phyloP scores from a whole-genome alignment of 164 flowering plant species.

The Aristolochia fimbriata region DNA sequence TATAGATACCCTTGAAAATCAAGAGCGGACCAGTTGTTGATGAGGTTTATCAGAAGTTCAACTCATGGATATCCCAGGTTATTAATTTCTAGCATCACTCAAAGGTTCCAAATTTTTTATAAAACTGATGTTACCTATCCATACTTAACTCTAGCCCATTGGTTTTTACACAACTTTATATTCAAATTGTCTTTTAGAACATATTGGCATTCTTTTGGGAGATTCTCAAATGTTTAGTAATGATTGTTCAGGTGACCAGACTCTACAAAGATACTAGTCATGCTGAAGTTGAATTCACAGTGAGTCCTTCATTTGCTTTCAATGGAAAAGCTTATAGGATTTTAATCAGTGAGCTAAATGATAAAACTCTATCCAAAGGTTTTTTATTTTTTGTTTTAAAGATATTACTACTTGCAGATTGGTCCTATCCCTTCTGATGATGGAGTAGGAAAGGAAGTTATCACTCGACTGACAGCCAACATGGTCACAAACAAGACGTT shows the following conservation, averaged over 20 bases:
- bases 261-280: constrained; percentile 76
- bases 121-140: not conserved
- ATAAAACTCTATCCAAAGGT: not conserved
- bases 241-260: constrained; percentile 49
- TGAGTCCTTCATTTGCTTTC: constrained; percentile 24
- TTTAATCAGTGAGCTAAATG: too few relatives aligned
- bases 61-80: constrained; percentile 87
- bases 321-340: not conserved
- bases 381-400: not conserved
- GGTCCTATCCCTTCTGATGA: constrained; percentile 77
- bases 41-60: constrained; percentile 76
- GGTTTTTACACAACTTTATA: not conserved
- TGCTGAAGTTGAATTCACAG: constrained; percentile 83
- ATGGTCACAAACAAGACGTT: constrained; percentile 66
- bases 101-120: not conserved
- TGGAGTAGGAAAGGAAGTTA: constrained; percentile 71
- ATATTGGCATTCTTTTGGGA: not conserved
- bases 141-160: not conserved
- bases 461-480: constrained; percentile 58
- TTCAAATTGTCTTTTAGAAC: not conserved
- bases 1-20: constrained; percentile 55
- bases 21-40: constrained; percentile 64
- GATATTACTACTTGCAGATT: constrained; percentile 36
- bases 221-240: not conserved
- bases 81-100: too few relatives aligned